Evolutionary conservation across 2,329 filamentous ascomycete species (phyloP).

Genomic region (Ophiosphaerella narmari): DNA sequence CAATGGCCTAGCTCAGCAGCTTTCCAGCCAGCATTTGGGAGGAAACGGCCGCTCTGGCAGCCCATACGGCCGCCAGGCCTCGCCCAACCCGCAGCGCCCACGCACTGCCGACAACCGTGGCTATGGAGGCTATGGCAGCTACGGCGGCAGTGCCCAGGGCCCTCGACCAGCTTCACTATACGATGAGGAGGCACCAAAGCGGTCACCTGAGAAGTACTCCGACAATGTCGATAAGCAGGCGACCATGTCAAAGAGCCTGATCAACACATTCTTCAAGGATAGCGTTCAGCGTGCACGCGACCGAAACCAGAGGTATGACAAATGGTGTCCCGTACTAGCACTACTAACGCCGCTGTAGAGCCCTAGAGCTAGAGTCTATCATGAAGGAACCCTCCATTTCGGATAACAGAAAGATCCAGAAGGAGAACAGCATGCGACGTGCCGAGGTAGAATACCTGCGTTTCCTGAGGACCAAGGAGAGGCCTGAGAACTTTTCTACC

Average conservation of each 20-base stretch:
- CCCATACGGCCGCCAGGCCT: conserved; percentile 70
- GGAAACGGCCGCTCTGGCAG: conserved; percentile 69
- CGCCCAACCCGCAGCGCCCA: conserved; percentile 75
- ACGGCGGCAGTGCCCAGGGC: conserved; percentile 68
- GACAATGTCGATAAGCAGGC: conserved; percentile 80
- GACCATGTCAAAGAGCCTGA: conserved; percentile 67
- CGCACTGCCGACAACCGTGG: conserved; percentile 76
- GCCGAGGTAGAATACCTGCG: conserved; percentile 92
- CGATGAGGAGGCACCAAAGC: conserved; percentile 73
- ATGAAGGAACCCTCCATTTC: conserved; percentile 77
- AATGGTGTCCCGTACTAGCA: background rate
- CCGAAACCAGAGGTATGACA: conserved; percentile 84
- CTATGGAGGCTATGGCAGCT: conserved; percentile 61
- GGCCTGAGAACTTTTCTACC: conserved; percentile 91
- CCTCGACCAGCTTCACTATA: conserved; percentile 60
- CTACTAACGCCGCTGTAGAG: conserved; percentile 59
- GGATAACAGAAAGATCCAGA: conserved; percentile 77
- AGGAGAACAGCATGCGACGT: conserved; percentile 81
- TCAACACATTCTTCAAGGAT: conserved; percentile 91
- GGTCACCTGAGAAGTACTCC: conserved; percentile 82
- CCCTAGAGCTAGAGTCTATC: conserved; percentile 88
- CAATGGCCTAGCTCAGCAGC: conserved; percentile 90
- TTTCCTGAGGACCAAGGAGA: conserved; percentile 90
- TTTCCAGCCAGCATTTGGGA: conserved; percentile 91
- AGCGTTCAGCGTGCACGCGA: conserved; percentile 95